These are phyloP conservation scores for Ustilago hordei DNA, from an alignment of 1,284 basidiomycete genomes.

Conservation along the genomic window DNA sequence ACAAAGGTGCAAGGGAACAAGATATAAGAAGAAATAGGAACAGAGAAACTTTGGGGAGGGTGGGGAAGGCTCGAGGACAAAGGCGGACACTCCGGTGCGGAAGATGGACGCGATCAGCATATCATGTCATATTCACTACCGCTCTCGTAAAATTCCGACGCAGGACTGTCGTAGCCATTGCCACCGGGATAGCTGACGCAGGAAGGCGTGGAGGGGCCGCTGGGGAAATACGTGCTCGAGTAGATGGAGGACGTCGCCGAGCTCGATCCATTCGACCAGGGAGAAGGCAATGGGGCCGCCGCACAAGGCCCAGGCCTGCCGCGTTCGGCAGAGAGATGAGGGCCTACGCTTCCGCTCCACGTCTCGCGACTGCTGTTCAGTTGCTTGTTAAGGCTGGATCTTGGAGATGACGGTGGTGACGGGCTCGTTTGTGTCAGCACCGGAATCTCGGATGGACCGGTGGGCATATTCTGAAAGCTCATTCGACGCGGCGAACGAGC, in stretches of 20 bases:
- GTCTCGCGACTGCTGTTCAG: background rate
- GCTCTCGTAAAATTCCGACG: conserved; percentile 64
- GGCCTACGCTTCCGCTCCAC: background rate
- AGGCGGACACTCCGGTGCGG: background rate
- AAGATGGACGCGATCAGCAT: conserved; percentile 16
- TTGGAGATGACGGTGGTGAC: conserved; percentile 39
- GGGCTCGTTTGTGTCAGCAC: conserved; percentile 46
- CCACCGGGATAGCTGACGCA: conserved; percentile 34
- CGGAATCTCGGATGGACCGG: conserved; percentile 23
- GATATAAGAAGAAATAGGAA: background rate
- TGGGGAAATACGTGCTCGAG: conserved; percentile 48
- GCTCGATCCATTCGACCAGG: conserved; percentile 34
- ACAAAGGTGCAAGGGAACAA: conserved; percentile 3
- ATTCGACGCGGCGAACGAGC: conserved; percentile 19
- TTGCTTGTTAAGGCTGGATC: conserved; percentile 2
- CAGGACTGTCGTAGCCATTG: conserved; percentile 63
- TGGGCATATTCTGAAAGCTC: conserved; percentile 26
- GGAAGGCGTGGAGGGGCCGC: conserved; percentile 22
- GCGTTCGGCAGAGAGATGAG: conserved; percentile 10
- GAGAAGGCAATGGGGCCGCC: conserved; percentile 22
- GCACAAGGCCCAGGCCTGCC: conserved; percentile 18
- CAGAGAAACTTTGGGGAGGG: background rate
- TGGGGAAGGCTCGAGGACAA: background rate
- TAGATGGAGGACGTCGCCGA: conserved; percentile 44
- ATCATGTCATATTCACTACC: conserved; percentile 67